Conservation (phyloP, 495 filamentous ascomycete genomes). For the Penicillium waksmanii region DNA sequence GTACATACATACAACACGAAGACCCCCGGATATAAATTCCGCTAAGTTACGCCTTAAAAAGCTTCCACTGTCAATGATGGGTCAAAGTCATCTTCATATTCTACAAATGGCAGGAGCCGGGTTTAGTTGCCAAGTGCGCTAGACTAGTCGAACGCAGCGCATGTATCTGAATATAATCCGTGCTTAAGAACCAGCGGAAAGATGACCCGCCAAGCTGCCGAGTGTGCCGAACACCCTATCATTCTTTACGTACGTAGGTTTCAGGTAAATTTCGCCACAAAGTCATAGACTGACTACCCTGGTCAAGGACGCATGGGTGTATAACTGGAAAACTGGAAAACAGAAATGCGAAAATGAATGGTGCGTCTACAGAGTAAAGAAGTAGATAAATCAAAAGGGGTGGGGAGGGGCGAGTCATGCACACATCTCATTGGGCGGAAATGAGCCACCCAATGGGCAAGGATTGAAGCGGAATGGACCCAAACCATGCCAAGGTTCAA, state of each 20-base stretch:
- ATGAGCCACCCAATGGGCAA: conserved; percentile 10
- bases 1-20: too few species aligned
- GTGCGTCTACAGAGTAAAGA: background rate
- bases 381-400: background rate
- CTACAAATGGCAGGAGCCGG: background rate
- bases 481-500: background rate
- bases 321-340: too few species aligned
- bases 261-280: too few species aligned
- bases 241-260: too few species aligned
- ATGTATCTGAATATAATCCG: background rate
- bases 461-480: conserved; percentile 1
- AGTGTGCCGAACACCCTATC: too few species aligned
- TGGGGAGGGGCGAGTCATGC: background rate
- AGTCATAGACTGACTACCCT: too few species aligned
- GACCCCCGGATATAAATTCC: too few species aligned
- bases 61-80: background rate
- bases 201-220: too few species aligned
- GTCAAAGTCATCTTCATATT: background rate
- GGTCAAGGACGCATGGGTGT: too few species aligned
- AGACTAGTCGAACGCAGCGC: background rate
- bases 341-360: background rate
- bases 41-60: too few species aligned
- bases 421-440: conserved; percentile 15
- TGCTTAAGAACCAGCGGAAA: too few species aligned
- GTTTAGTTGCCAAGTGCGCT: background rate